Evolutionary conservation across 2,329 filamentous ascomycete genomes (phyloP).

Genomic region (Kalmusia sp.): DNA sequence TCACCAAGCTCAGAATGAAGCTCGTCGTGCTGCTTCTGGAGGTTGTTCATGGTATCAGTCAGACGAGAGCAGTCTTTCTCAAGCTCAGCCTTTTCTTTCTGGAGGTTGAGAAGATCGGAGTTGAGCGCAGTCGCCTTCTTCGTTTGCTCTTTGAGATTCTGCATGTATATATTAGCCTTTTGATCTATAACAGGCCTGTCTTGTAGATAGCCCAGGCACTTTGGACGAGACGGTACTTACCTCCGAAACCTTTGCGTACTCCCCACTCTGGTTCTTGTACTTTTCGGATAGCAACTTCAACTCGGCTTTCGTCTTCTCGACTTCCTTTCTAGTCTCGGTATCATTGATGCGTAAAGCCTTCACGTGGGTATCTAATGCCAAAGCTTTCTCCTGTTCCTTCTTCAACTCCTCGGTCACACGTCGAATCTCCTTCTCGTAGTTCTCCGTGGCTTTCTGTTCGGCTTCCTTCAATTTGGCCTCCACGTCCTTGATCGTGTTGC

Average conservation of each 20-base stretch:
- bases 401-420: constrained; percentile 21
- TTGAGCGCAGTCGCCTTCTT: constrained; percentile 26
- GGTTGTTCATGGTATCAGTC: constrained; percentile 4
- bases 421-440: constrained; percentile 25
- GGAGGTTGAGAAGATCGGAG: constrained; percentile 11
- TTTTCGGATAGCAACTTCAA: constrained; percentile 25
- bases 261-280: constrained; percentile 27
- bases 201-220: too few relatives aligned
- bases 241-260: constrained; percentile 25
- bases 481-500: constrained; percentile 17
- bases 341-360: constrained; percentile 21
- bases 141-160: constrained; percentile 20
- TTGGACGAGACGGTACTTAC: constrained; percentile 18
- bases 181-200: too few relatives aligned
- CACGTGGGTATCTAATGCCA: constrained; percentile 21
- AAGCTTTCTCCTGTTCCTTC: constrained; percentile 27
- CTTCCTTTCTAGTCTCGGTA: constrained; percentile 18
- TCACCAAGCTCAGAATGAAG: constrained; percentile 16
- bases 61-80: constrained; percentile 17
- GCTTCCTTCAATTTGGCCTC: constrained; percentile 22
- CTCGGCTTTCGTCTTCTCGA: constrained; percentile 27
- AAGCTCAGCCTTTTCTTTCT: constrained; percentile 25
- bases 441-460: constrained; percentile 21
- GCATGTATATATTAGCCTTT: neutral
- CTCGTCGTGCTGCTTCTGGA: constrained; percentile 14